Base-by-base conservation (phyloP, 768 basidiomycete species). In the Pholiota microspora region DNA sequence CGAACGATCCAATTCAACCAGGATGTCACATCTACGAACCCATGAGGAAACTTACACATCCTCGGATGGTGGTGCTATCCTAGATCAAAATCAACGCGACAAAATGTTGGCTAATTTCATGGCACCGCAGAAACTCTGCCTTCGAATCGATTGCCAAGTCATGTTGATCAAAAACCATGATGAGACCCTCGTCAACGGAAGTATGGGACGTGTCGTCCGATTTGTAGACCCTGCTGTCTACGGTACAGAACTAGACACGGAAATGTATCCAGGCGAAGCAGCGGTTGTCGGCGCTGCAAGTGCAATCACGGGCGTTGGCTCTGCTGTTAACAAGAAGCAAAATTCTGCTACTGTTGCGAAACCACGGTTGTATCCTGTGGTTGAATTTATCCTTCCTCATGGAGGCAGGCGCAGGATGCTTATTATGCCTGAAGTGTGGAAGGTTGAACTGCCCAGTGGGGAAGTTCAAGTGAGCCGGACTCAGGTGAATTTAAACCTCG, bases 111-210 rank as follows among this genome's bases (percentile, higher is more conserved):
- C 79, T 4, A 98, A 97, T 67, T 91, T 96, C 64, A 95, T 99
- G 89, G 94, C 94, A 0, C 88, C 91, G 0, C 69, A 76, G 52
- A 62, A 54, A 5, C 79, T 99, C n/a, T 63, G 66, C 0, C 78
- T 99, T 27, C 89, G 92, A 45, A 64, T 86, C 24, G 86, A 87
- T 53, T 88, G 92, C 6, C 96, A 98, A 70, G 90, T 92, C 35
- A 98, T 97, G 94, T 78, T 97, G 28, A 92, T 94, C 71, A 98
- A 98, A 76, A 98, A 98, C 65, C 73, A 88, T 49, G 92, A 95
- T 61, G 93, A 94, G 4, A 81, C 77, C 2, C 81, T 98, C 7
- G 97, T 98, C 42, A 99, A 99, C 64, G 97, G 97, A 1, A 92
- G 86, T 53, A 89, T 97, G 79, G 97, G 97, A 7, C 85, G 82